Evolutionary conservation across 2,329 filamentous ascomycete species (phyloP), one percentile per base, ranked within the genome.

Genomic region (Diplocarpon mali): DNA sequence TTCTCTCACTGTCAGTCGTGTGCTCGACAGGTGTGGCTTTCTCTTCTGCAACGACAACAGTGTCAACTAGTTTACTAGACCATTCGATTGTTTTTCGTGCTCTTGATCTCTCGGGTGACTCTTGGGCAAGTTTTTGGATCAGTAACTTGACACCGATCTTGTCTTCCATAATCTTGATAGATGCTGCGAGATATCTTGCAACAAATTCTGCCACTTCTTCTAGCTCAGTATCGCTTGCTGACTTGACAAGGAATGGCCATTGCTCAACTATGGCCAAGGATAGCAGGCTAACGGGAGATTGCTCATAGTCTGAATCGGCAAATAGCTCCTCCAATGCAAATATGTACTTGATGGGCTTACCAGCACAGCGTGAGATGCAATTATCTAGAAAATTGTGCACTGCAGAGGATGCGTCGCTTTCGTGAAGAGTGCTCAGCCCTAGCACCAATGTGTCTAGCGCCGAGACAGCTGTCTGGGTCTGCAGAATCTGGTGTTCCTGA

Each of bases 291-390:
- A 76, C 61, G 27, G 66, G 58, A 38, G 53, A 54, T n/a, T 59
- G 50, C n/a, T 64, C 44, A 48, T 45, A 53, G 34, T 60, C 51
- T 35, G 55, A 56, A 11, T 46, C 39, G 40, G 67, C 54, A 35
- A 68, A 62, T 2, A 74, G 53, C 34, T 76, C 71, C 43, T 79
- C 71, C 20, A 85, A 63, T 57, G 78, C 68, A 49, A 92, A 83
- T 24, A 92, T 77, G 57, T 95, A 90, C 59, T 87, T 93, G 57
- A 93, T 81, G 0, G 87, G 84, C 17, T 82, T 81, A 45, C 74
- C 79, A 13, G 80, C 80, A 53, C 85, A 85, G 17, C 89, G 77
- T 27, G 77, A 78, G 42, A 85, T 70, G 62, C 86, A 93, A 50
- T 93, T 88, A 58, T 95, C 89, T 20, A 95, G 62, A 58, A 92